A percentile compares a stretch with the other conserved stretches of the same genome.
phyloP scores from a whole-genome alignment of 306 rosid species.

The Quercus robur region DNA sequence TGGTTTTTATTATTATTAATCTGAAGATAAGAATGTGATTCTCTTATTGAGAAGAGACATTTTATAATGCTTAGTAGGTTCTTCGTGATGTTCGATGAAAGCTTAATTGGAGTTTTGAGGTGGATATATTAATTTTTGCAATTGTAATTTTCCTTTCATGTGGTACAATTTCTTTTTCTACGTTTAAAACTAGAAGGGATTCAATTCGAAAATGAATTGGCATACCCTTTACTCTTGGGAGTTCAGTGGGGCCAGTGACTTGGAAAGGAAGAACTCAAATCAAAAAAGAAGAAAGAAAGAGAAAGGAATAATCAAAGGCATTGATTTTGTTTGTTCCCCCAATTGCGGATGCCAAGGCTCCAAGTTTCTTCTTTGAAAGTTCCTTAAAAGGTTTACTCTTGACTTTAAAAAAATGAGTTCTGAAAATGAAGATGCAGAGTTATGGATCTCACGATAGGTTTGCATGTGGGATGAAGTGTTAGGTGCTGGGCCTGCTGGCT shows the following conservation, averaged over 20 bases:
- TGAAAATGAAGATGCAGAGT: too few relatives aligned
- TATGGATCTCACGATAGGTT: too few relatives aligned
- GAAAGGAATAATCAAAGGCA: not conserved
- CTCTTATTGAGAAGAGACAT: too few relatives aligned
- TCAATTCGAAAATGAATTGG: not conserved
- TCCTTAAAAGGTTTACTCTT: not conserved
- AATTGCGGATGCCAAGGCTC: not conserved
- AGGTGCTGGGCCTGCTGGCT: too few relatives aligned
- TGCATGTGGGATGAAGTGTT: too few relatives aligned
- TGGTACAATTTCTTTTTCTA: too few relatives aligned
- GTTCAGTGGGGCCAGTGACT: slow-evolving; percentile 24
- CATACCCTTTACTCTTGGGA: not conserved
- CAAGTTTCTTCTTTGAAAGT: not conserved
- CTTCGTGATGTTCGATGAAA: too few relatives aligned
- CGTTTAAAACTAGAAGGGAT: not conserved
- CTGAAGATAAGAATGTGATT: not conserved
- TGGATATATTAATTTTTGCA: too few relatives aligned
- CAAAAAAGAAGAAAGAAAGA: not conserved
- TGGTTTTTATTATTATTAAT: not conserved
- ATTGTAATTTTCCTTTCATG: too few relatives aligned
- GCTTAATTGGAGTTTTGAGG: too few relatives aligned
- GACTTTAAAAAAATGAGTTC: too few relatives aligned
- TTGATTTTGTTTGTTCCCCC: not conserved
- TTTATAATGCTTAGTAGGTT: too few relatives aligned
- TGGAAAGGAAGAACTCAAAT: not conserved